These are phyloP conservation scores for Neurospora tetrasperma DNA, from an alignment of 495 filamentous ascomycete genomes.

Conservation along the genomic window DNA sequence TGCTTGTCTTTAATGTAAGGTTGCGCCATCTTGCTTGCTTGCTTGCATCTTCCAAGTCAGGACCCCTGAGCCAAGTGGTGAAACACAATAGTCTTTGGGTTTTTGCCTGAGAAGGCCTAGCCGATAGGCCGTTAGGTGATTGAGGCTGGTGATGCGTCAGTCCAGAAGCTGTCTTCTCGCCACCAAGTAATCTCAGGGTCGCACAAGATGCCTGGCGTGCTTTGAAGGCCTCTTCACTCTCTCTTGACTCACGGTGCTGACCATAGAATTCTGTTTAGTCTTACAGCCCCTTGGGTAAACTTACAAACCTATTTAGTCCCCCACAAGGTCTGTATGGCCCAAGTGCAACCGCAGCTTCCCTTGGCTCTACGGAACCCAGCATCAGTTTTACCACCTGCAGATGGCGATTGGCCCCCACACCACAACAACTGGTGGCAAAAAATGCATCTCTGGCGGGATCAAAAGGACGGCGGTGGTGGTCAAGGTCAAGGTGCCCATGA, in stretches of 20 bases:
- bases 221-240: not conserved
- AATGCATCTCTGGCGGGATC: not conserved
- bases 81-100: not conserved
- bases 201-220: not conserved
- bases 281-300: not conserved
- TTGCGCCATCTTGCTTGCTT: constrained; percentile 1
- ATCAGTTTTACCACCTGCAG: not conserved
- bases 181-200: not conserved
- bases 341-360: not conserved
- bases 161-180: not conserved
- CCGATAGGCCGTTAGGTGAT: not conserved
- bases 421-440: not conserved
- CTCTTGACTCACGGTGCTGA: not conserved
- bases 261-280: not conserved
- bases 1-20: constrained; percentile 6
- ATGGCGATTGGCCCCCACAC: not conserved
- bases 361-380: not conserved
- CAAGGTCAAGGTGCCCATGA: not conserved
- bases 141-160: not conserved
- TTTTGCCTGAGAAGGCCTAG: not conserved
- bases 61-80: not conserved
- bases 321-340: not conserved
- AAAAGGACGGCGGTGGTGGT: not conserved
- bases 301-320: not conserved
- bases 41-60: not conserved